Evolutionary conservation across 257 asterid species (phyloP).

Genomic region (Perilla frutescens): DNA sequence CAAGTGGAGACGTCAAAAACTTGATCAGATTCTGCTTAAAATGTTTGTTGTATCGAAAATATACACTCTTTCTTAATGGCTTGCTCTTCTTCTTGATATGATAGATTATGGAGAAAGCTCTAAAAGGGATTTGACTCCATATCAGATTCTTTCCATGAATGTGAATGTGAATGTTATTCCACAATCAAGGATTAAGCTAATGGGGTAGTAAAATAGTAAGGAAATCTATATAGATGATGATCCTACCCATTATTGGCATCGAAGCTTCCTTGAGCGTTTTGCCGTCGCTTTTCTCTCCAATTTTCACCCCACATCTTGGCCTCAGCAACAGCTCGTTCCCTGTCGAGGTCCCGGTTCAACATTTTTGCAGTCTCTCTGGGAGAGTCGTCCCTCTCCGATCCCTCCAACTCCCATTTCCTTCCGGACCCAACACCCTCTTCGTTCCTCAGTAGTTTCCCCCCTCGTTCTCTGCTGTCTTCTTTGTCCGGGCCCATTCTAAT

Average conservation of each 20-base stretch:
- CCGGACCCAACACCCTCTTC: conserved; percentile 85
- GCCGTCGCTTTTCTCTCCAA: conserved; percentile 84
- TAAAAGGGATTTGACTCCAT: background rate
- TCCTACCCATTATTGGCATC: conserved; percentile 64
- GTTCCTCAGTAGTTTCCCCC: conserved; percentile 60
- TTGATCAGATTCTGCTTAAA: background rate
- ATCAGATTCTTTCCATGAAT: too few species aligned
- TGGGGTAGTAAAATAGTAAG: background rate
- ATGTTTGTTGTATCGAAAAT: background rate
- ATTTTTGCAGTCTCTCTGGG: conserved; percentile 72
- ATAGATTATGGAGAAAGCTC: conserved; percentile 2
- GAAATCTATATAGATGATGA: background rate
- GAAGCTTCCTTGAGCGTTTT: conserved; percentile 66
- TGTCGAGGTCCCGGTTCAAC: conserved; percentile 72
- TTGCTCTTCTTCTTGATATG: background rate
- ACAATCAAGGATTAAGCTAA: conserved; percentile 2
- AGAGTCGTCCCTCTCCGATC: conserved; percentile 81
- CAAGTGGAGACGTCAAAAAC: too few species aligned
- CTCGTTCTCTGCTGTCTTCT: conserved; percentile 54
- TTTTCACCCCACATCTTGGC: conserved; percentile 99
- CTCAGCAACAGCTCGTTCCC: conserved; percentile 97
- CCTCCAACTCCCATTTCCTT: conserved; percentile 77
- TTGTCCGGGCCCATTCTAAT: conserved; percentile 44
- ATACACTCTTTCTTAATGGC: background rate
- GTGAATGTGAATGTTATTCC: background rate